These are phyloP conservation scores for Bruguiera gymnorhiza DNA, from an alignment of 345 rosid genomes.

Conservation along the genomic window DNA sequence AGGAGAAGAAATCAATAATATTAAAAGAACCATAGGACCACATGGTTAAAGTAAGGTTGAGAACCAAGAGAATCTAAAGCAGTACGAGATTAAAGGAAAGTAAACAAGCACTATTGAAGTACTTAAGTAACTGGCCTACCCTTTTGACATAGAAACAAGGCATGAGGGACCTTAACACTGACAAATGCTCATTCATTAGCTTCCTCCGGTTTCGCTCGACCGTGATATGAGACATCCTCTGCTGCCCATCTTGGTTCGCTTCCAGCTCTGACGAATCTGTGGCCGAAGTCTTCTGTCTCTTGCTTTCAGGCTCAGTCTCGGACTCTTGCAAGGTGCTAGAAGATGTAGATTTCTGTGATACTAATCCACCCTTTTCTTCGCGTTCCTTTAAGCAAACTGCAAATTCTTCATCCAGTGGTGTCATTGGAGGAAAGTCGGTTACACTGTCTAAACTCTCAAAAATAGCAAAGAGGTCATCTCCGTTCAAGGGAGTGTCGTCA, in stretches of 20 bases:
- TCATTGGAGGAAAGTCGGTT: constrained; percentile 46
- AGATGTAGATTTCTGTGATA: constrained; percentile 35
- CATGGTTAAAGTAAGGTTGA: too few relatives aligned
- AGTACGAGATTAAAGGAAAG: background rate
- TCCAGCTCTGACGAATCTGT: constrained; percentile 26
- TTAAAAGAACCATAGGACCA: too few relatives aligned
- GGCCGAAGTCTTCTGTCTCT: constrained; percentile 36
- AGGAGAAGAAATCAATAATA: background rate
- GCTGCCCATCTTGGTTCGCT: constrained; percentile 54
- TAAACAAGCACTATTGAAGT: background rate
- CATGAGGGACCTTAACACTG: constrained; percentile 84
- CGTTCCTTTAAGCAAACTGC: constrained; percentile 14
- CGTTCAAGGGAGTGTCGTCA: constrained; percentile 46
- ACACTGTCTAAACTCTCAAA: constrained; percentile 67
- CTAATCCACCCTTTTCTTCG: constrained; percentile 19
- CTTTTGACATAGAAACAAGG: constrained; percentile 99
- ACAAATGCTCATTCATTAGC: constrained; percentile 92
- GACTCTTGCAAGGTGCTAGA: constrained; percentile 34
- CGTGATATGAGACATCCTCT: constrained; percentile 73
- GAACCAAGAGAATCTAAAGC: background rate
- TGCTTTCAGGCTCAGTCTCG: constrained; percentile 40
- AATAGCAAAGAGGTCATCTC: constrained; percentile 74
- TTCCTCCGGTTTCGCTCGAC: constrained; percentile 97
- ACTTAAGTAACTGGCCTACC: constrained; percentile 37
- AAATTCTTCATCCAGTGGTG: constrained; percentile 37